Base-by-base conservation (phyloP, 1,139 yeast species). In the Candida sp. region DNA sequence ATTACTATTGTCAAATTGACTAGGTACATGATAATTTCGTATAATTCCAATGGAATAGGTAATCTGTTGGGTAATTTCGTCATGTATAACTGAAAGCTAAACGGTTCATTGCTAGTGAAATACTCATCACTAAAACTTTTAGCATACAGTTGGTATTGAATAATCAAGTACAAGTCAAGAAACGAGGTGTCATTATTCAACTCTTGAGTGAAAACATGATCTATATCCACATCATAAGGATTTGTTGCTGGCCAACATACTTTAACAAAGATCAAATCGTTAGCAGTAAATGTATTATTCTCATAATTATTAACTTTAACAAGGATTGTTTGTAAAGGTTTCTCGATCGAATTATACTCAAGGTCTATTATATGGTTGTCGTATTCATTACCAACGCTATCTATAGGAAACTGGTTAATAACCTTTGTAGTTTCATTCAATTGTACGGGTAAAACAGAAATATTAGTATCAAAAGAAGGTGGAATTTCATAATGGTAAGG, bases 161-260 rank as follows among this genome's bases (percentile, higher is more conserved):
- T 49, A 21, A 49, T 56, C 21, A 71, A 43, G 47, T 66, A 72
- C 23, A 70, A 49, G 43, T 68, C 72, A 35, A 69, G 39, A 25
- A 25, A 57, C 2, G 56, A 34, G 34, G 53, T 43, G 21, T 33
- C 40, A 22, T 35, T 19, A n/a, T 34, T 33, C 3, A 53, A 42
- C 2, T 50, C 46, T 2, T 48, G 41, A 5, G 58, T 38, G 44
- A 62, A 69, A 19, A 43, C 39, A 43, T 68, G 70, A 9, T 48
- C 33, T 1, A 69, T 21, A 5, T 38, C 35, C 39, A 72, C 67
- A 35, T 58, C 58, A 41, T 61, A 59, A 2, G 78, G 75, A 11
- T 47, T 47, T 1, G 68, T 70, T 0, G 77, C 75, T 0, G 77
- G 76, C 78, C 78, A 73, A 49, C 77, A 73, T 12, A 72, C 46